Conservation (phyloP, 257 asterid genomes). For the Solanum virginianum region DNA sequence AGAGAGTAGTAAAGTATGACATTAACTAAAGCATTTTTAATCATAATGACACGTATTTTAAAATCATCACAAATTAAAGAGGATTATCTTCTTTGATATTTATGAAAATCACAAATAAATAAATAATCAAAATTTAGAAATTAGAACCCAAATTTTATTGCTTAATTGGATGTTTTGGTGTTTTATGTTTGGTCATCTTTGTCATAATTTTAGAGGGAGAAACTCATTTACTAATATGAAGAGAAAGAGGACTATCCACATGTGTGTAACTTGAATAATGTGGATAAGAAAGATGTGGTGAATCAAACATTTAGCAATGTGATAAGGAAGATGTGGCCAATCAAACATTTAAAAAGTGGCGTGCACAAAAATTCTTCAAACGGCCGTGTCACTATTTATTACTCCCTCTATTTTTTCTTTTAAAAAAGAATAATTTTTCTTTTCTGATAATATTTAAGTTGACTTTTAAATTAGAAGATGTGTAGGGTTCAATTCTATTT, state of each 20-base stretch:
- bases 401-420: background rate
- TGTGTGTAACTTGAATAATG: background rate
- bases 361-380: no score
- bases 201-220: background rate
- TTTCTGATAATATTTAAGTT: no score
- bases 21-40: no score
- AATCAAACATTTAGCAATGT: no score
- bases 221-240: background rate
- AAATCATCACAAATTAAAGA: background rate
- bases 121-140: no score
- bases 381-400: background rate
- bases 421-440: no score
- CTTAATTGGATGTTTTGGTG: background rate
- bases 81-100: background rate
- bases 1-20: no score
- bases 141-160: background rate
- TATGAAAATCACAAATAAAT: background rate
- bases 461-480: background rate
- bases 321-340: background rate
- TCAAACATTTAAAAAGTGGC: no score
- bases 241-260: background rate
- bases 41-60: background rate
- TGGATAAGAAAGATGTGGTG: background rate
- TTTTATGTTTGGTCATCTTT: background rate
- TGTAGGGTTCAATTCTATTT: background rate